Evolutionary conservation across 2,329 filamentous ascomycete species (phyloP).

Genomic region (Meredithiella fracta): DNA sequence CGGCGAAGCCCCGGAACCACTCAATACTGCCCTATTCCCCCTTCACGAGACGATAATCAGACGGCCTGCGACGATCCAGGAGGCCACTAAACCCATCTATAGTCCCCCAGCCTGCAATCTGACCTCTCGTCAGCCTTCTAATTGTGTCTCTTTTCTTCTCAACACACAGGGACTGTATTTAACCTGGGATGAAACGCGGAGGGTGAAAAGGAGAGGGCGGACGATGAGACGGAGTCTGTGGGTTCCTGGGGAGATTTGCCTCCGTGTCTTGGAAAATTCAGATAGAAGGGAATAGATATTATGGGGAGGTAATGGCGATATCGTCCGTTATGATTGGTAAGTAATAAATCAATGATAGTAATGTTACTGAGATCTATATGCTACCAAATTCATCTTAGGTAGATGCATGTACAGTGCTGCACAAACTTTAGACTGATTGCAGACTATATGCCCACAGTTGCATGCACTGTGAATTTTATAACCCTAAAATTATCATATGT

Average conservation of each 20-base stretch:
- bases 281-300: too few species aligned
- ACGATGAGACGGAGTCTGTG: background rate
- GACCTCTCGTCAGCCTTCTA: too few species aligned
- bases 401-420: background rate
- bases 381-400: background rate
- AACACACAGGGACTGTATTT: background rate
- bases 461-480: background rate
- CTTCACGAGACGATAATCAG: background rate
- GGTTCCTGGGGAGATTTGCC: background rate
- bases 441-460: background rate
- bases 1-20: background rate
- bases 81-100: background rate
- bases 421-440: background rate
- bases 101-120: too few species aligned
- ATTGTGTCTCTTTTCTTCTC: background rate
- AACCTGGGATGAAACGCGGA: constrained; percentile 3
- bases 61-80: background rate
- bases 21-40: background rate
- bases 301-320: background rate
- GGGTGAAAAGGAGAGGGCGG: background rate
- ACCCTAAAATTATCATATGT: background rate
- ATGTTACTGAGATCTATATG: background rate
- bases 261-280: background rate
- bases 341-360: background rate
- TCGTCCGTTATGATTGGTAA: background rate